Base-by-base conservation (phyloP, 345 rosid species). In the Eutrema heterophyllum region DNA sequence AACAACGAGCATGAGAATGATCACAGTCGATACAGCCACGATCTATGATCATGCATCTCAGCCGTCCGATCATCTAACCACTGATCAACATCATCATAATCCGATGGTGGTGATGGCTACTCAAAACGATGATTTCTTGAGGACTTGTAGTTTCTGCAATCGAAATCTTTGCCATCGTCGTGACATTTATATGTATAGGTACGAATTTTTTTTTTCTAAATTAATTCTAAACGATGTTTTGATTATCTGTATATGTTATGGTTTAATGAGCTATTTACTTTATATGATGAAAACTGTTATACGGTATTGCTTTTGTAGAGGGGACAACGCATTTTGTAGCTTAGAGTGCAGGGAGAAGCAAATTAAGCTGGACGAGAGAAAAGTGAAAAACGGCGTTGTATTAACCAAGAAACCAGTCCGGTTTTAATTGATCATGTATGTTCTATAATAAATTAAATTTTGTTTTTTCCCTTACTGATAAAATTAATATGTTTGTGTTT, bases 281-380 rank as follows among this genome's bases (percentile, higher is more conserved):
- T 14, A 10, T 33, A 32, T 51, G 15, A 70, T 35, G 3, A 26
- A 43, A 26, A 36, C 33, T 9, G 14, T 53, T 54, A 27, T 57
- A 30, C 13, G 49, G 44, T 30, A 32, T n/a, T 12, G 35, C 26
- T 54, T 54, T 26, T 61, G 81, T 27, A 77, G 97, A 84, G 98
- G 98, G 55, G 88, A 93, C 71, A 80, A 88, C 15, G 98, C 97
- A n/a, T 93, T 93, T 85, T 93, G 98, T 70, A 90, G 97, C 65
- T 73, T 72, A 73, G 95, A 88, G 77, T 93, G 97, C 86, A 85
- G 98, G 78, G 98, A 86, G 65, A 68, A 82, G 77, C 86, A 83
- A 77, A 88, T 90, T 67, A 84, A 83, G 81, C 80, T 82, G 43
- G 97, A 93, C 50, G 90, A 87, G 80, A 83, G 75, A 74, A 84